A percentile compares a stretch with the other conserved stretches of the same genome.
Conservation (phyloP, 2,329 filamentous ascomycete genomes). For the Exophiala aquamarina region DNA sequence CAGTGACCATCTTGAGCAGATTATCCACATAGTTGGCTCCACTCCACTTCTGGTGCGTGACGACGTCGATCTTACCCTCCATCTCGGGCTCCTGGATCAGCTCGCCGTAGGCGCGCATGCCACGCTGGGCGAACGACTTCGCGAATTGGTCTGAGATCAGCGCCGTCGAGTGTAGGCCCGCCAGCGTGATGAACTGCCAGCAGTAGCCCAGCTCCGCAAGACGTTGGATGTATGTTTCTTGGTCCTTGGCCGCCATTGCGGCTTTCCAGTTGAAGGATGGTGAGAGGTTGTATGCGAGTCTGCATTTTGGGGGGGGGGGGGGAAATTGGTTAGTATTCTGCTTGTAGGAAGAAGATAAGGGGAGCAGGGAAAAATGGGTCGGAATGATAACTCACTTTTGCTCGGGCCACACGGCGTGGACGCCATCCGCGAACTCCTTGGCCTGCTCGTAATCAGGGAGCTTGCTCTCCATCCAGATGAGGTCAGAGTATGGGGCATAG, state of each 20-base stretch:
- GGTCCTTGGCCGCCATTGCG: conserved; percentile 85
- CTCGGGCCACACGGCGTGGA: conserved; percentile 92
- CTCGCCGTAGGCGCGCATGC: conserved; percentile 97
- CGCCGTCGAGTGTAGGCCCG: conserved; percentile 91
- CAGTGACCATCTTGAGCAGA: conserved; percentile 93
- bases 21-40: conserved; percentile 95
- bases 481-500: conserved; percentile 89
- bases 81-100: conserved; percentile 98
- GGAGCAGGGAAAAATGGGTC: neutral
- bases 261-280: conserved; percentile 99
- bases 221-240: conserved; percentile 95
- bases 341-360: neutral
- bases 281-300: conserved; percentile 95
- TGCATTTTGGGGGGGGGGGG: no score
- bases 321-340: conserved; percentile 19
- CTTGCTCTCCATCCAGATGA: conserved; percentile 99
- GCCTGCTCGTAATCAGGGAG: conserved; percentile 89
- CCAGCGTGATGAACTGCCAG: conserved; percentile 99
- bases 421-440: conserved; percentile 86
- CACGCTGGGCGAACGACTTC: conserved; percentile 73
- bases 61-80: conserved; percentile 83
- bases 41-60: conserved; percentile 99
- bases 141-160: conserved; percentile 89
- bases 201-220: conserved; percentile 88
- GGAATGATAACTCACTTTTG: conserved; percentile 69